Conservation (phyloP, 164 flowering plant genomes). For the Nymphaea thermarum region DNA sequence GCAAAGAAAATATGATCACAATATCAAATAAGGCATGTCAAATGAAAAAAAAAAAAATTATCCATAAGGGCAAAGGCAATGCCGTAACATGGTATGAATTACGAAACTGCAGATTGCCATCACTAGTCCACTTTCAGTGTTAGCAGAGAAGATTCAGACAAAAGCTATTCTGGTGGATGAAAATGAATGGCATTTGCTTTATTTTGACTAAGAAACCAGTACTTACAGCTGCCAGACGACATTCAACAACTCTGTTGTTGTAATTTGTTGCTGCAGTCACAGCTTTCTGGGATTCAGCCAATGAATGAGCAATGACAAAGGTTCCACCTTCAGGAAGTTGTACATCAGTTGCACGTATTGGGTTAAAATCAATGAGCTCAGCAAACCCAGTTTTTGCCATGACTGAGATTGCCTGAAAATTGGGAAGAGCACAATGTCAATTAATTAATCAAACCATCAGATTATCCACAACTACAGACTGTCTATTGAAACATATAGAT, state of each 20-base stretch:
- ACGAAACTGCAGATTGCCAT: too few relatives aligned
- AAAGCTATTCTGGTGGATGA: too few relatives aligned
- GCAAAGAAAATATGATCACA: too few relatives aligned
- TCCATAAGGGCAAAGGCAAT: too few relatives aligned
- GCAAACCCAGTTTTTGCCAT: constrained; percentile 97
- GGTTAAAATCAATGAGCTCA: constrained; percentile 91
- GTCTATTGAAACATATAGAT: too few relatives aligned
- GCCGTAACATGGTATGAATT: too few relatives aligned
- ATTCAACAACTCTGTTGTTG: constrained; percentile 94
- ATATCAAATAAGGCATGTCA: too few relatives aligned
- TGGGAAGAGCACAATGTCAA: constrained; percentile 1
- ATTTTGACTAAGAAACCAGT: background rate
- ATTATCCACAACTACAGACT: too few relatives aligned
- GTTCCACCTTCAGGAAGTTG: constrained; percentile 88
- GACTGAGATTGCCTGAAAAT: constrained; percentile 76
- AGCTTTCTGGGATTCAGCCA: constrained; percentile 95
- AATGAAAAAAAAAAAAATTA: too few relatives aligned
- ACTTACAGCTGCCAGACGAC: constrained; percentile 88
- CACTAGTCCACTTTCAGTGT: too few relatives aligned
- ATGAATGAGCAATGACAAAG: constrained; percentile 85
- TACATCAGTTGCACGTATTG: constrained; percentile 93
- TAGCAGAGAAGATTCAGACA: too few relatives aligned
- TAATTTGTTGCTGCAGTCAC: constrained; percentile 97
- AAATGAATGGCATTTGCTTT: too few relatives aligned
- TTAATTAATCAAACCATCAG: background rate